These are phyloP conservation scores for Cynanchum wilfordii DNA, from an alignment of 257 asterid species.

Conservation along the genomic window DNA sequence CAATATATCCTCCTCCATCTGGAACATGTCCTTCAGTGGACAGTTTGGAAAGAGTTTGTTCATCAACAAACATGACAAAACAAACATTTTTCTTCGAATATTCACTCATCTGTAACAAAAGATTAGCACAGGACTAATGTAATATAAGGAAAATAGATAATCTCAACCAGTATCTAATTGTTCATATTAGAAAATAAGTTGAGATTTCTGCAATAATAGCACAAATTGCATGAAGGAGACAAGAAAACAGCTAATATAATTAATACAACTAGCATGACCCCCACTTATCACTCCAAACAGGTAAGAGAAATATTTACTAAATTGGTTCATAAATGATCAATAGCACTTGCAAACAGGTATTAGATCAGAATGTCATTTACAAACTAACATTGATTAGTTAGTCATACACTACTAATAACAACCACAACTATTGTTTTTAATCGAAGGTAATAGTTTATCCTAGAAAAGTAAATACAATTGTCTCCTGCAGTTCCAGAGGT, in stretches of 20 bases:
- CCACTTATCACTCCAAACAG: background rate
- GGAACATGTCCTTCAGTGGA: constrained; percentile 63
- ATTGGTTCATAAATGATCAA: background rate
- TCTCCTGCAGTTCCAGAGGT: background rate
- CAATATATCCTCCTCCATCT: constrained; percentile 65
- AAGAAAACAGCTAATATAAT: background rate
- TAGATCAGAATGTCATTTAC: background rate
- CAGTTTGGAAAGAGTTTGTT: constrained; percentile 62
- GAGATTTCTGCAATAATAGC: background rate
- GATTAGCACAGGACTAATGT: background rate
- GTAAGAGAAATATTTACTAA: background rate
- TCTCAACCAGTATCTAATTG: background rate
- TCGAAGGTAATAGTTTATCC: background rate
- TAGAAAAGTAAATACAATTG: background rate
- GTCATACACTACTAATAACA: background rate
- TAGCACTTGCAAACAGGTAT: background rate
- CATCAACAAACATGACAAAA: constrained; percentile 88
- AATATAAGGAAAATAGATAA: constrained; percentile 1
- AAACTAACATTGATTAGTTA: background rate
- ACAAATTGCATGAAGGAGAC: background rate
- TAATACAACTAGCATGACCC: background rate
- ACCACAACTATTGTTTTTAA: background rate
- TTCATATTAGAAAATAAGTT: background rate
- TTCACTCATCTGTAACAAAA: constrained; percentile 64
- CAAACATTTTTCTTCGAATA: constrained; percentile 80